Percentiles rank a stretch among this genome's conserved stretches.
Evolutionary conservation across 2,329 filamentous ascomycete genomes (phyloP).

Genomic region (Coleophoma crateriformis): DNA sequence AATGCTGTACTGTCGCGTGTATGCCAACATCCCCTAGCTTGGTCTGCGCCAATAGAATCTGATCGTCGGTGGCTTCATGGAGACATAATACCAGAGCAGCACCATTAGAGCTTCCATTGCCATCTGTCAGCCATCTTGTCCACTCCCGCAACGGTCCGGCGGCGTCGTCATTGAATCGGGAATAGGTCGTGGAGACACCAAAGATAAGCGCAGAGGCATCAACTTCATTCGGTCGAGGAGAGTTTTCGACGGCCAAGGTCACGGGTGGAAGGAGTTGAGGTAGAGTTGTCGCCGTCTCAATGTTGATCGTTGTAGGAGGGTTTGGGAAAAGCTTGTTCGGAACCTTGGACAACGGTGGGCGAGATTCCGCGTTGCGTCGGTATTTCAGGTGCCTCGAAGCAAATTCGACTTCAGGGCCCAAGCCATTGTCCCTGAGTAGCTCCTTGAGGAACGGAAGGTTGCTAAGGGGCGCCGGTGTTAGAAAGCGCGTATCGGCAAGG

Average conservation of each 20-base stretch:
- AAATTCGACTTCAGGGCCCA: background rate
- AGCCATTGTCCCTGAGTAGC: background rate
- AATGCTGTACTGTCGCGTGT: constrained; percentile 50
- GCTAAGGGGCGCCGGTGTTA: background rate
- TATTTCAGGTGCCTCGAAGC: background rate
- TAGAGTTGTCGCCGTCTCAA: background rate
- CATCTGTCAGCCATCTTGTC: constrained; percentile 54
- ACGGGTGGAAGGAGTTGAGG: constrained; percentile 27
- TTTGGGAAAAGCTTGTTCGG: background rate
- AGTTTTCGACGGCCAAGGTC: constrained; percentile 40
- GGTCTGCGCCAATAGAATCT: constrained; percentile 42
- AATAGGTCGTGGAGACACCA: constrained; percentile 53
- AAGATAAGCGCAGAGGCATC: constrained; percentile 54
- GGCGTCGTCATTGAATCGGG: constrained; percentile 44
- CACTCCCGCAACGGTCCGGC: constrained; percentile 52
- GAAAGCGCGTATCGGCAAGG: background rate
- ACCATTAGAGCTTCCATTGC: constrained; percentile 48
- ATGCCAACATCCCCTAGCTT: constrained; percentile 43
- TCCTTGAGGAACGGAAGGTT: background rate
- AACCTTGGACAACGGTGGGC: background rate
- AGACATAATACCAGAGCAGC: constrained; percentile 51
- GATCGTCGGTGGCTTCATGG: constrained; percentile 42
- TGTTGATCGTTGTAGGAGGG: background rate
- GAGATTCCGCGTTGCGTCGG: background rate
- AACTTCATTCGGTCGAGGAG: constrained; percentile 42